These are phyloP conservation scores for Tolypocladium cylindrosporum DNA, from an alignment of 2,329 filamentous ascomycete genomes.

Conservation along the genomic window DNA sequence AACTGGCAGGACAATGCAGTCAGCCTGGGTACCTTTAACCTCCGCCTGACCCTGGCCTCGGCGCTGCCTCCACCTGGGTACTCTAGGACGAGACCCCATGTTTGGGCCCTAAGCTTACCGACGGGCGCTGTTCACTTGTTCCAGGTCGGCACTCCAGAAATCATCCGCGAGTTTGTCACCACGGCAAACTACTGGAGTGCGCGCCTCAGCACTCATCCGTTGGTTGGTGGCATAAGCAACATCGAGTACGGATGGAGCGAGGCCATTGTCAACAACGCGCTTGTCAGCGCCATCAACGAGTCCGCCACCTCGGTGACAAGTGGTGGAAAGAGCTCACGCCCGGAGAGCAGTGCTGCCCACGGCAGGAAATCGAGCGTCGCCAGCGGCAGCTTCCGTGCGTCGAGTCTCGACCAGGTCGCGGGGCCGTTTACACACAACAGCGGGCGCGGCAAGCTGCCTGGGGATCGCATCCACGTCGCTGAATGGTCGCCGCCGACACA, in stretches of 20 bases:
- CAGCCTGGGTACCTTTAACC: constrained; percentile 73
- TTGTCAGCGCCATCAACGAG: constrained; percentile 44
- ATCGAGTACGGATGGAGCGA: constrained; percentile 98
- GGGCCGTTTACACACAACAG: constrained; percentile 43
- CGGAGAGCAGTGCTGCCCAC: constrained; percentile 39
- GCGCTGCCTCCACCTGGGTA: constrained; percentile 85
- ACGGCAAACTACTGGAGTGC: constrained; percentile 98
- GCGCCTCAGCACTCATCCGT: constrained; percentile 81
- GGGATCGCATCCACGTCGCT: constrained; percentile 72
- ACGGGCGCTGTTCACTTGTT: constrained; percentile 96
- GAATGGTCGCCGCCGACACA: constrained; percentile 87
- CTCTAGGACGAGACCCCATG: constrained; percentile 79
- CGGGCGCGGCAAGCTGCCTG: constrained; percentile 55
- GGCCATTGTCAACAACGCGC: constrained; percentile 56
- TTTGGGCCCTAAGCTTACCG: constrained; percentile 88
- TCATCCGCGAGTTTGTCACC: constrained; percentile 86
- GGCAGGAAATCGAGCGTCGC: constrained; percentile 33
- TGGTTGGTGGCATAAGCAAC: constrained; percentile 89
- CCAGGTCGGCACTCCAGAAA: constrained; percentile 90
- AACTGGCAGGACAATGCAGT: constrained; percentile 99
- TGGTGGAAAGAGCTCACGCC: constrained; percentile 29
- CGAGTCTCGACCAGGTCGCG: constrained; percentile 51
- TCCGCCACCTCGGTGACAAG: constrained; percentile 19
- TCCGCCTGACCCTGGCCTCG: constrained; percentile 87
- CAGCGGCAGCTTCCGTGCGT: constrained; percentile 40